phyloP scores from a whole-genome alignment of 495 filamentous ascomycete genomes.

The Hypoxylon rickii region DNA sequence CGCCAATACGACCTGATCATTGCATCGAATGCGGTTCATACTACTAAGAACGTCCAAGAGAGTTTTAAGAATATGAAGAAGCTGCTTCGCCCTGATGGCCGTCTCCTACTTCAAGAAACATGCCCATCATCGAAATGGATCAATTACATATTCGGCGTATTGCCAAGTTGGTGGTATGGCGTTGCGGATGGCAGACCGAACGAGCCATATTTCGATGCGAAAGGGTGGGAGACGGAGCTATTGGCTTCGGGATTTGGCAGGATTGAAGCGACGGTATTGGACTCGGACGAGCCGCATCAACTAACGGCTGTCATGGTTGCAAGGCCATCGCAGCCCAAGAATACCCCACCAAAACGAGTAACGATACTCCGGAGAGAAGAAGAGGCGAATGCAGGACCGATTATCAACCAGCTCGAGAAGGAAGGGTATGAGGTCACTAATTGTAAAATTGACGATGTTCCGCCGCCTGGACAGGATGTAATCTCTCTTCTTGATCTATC shows the following conservation, averaged over 20 bases:
- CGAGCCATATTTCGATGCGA: conserved; percentile 39
- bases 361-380: conserved; percentile 9
- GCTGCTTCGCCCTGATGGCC: conserved; percentile 43
- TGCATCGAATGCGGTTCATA: conserved; percentile 44
- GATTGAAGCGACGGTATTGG: conserved; percentile 29
- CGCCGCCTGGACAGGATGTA: conserved; percentile 33
- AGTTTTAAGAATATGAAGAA: conserved; percentile 44
- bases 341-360: conserved; percentile 3
- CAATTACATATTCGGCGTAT: conserved; percentile 37
- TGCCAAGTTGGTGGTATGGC: conserved; percentile 50
- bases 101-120: conserved; percentile 28
- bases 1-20: conserved; percentile 33
- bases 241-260: conserved; percentile 36
- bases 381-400: not conserved
- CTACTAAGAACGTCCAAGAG: conserved; percentile 40
- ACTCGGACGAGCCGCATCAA: conserved; percentile 42
- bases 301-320: conserved; percentile 24
- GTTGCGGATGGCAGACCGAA: conserved; percentile 36
- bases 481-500: conserved; percentile 45
- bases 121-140: conserved; percentile 26
- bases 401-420: conserved; percentile 8
- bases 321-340: not conserved
- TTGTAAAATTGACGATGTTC: conserved; percentile 29
- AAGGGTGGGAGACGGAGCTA: conserved; percentile 44
- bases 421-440: conserved; percentile 29